These are phyloP conservation scores for Beauveria rudraprayagi DNA, from an alignment of 2,329 filamentous ascomycete species.

Conservation along the genomic window DNA sequence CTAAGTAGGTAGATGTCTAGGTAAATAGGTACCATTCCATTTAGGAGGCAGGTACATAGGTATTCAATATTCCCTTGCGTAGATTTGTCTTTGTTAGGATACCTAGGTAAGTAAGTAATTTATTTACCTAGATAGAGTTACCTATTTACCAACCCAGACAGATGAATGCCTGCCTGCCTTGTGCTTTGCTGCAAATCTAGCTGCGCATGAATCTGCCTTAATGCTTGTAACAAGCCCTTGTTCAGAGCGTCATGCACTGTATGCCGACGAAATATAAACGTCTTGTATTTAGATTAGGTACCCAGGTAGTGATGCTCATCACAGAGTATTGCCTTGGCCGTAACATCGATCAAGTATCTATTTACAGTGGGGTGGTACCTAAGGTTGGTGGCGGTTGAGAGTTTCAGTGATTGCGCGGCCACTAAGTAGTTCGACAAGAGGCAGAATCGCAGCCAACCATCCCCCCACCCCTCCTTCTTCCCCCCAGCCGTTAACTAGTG, in stretches of 20 bases:
- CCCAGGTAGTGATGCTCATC: too few relatives aligned
- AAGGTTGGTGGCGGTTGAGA: background rate
- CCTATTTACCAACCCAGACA: too few relatives aligned
- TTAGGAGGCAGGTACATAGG: background rate
- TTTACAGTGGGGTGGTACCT: background rate
- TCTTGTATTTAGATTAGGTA: too few relatives aligned
- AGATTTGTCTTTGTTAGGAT: too few relatives aligned
- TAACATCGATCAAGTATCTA: background rate
- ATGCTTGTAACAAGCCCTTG: background rate
- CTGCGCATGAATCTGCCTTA: too few relatives aligned
- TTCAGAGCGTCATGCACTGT: background rate
- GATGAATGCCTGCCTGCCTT: background rate
- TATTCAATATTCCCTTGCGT: too few relatives aligned
- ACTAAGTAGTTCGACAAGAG: background rate
- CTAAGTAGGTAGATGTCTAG: too few relatives aligned
- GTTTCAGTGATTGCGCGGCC: slow-evolving; percentile 1
- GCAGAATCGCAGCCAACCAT: background rate
- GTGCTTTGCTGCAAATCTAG: too few relatives aligned
- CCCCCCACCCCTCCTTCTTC: background rate
- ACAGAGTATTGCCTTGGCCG: background rate
- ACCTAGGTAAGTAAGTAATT: too few relatives aligned
- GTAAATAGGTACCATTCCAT: too few relatives aligned
- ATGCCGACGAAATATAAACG: too few relatives aligned
- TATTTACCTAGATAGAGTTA: too few relatives aligned
- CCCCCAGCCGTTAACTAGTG: background rate